phyloP scores from a whole-genome alignment of 148 eudicot genomes.

The Limonium bicolor region DNA sequence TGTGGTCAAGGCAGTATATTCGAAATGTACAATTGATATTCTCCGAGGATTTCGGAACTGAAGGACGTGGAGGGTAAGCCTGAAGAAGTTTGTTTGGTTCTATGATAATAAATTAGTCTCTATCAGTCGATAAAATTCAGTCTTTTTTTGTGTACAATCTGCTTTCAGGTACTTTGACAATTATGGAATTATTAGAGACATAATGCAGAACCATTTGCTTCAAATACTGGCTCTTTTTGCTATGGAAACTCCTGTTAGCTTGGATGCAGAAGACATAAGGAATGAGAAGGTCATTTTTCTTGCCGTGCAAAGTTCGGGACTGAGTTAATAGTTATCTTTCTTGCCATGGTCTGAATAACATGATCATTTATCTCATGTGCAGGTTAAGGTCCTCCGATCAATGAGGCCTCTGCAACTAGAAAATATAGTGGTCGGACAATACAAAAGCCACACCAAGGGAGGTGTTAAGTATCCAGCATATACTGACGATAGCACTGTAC shows the following conservation, averaged over 20 bases:
- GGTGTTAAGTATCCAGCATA: slow-evolving; percentile 61
- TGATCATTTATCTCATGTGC: not conserved
- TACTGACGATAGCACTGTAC: slow-evolving; percentile 86
- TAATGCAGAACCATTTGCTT: slow-evolving; percentile 97
- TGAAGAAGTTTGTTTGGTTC: slow-evolving; percentile 8
- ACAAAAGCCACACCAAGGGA: slow-evolving; percentile 78
- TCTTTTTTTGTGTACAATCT: slow-evolving; percentile 3
- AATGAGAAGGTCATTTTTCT: slow-evolving; percentile 63
- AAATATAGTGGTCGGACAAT: slow-evolving; percentile 73
- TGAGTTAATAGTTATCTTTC: not conserved
- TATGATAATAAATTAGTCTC: not conserved
- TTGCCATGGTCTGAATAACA: no score
- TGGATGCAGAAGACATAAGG: slow-evolving; percentile 95
- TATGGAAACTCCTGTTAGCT: slow-evolving; percentile 98
- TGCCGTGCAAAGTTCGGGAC: not conserved
- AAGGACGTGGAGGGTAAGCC: slow-evolving; percentile 96
- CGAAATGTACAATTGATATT: slow-evolving; percentile 87
- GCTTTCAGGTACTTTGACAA: slow-evolving; percentile 66
- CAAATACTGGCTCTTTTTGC: slow-evolving; percentile 96
- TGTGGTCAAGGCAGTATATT: slow-evolving; percentile 97
- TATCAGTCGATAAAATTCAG: no score
- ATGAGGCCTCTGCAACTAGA: slow-evolving; percentile 78
- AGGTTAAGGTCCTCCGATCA: slow-evolving; percentile 97
- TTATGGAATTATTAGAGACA: slow-evolving; percentile 90
- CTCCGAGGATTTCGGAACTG: slow-evolving; percentile 97